These are phyloP conservation scores for Trypanosoma avium DNA, from an alignment of 208 protist species.

Conservation along the genomic window DNA sequence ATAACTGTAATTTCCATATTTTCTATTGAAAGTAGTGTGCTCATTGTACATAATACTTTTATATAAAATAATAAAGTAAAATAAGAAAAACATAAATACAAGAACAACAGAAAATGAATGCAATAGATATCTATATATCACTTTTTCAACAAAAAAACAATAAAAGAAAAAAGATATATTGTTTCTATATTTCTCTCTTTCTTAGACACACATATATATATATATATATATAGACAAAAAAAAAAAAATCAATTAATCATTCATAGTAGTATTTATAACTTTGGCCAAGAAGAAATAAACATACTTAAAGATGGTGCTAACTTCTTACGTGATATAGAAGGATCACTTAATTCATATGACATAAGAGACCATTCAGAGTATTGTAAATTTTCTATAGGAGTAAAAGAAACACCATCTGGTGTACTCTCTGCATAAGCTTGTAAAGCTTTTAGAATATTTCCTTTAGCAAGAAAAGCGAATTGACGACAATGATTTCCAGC, in stretches of 20 bases:
- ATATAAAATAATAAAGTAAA: slow-evolving; percentile 4
- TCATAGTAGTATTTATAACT: slow-evolving; percentile 11
- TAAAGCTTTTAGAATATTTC: slow-evolving; percentile 36
- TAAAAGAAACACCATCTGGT: slow-evolving; percentile 37
- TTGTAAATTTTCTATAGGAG: slow-evolving; percentile 18
- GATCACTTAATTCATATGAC: slow-evolving; percentile 68
- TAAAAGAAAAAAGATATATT: too few species aligned
- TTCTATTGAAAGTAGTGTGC: slow-evolving; percentile 9
- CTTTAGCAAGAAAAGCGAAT: slow-evolving; percentile 46
- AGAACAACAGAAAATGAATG: not conserved
- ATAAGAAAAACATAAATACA: slow-evolving; percentile 2
- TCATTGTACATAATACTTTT: not conserved
- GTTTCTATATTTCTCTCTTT: too few species aligned
- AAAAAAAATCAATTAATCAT: slow-evolving; percentile 13
- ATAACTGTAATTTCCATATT: slow-evolving; percentile 22
- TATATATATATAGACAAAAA: not conserved
- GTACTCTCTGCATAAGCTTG: slow-evolving; percentile 35
- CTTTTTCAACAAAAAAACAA: not conserved
- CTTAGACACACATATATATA: too few species aligned
- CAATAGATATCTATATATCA: not conserved
- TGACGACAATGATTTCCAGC: slow-evolving; percentile 56
- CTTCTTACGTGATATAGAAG: slow-evolving; percentile 72
- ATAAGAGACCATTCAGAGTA: slow-evolving; percentile 30
- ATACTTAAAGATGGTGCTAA: slow-evolving; percentile 56
- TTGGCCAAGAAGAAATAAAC: slow-evolving; percentile 47